These are phyloP conservation scores for Colletotrichum sp. DNA, from an alignment of 2,329 filamentous ascomycete species.

Conservation along the genomic window DNA sequence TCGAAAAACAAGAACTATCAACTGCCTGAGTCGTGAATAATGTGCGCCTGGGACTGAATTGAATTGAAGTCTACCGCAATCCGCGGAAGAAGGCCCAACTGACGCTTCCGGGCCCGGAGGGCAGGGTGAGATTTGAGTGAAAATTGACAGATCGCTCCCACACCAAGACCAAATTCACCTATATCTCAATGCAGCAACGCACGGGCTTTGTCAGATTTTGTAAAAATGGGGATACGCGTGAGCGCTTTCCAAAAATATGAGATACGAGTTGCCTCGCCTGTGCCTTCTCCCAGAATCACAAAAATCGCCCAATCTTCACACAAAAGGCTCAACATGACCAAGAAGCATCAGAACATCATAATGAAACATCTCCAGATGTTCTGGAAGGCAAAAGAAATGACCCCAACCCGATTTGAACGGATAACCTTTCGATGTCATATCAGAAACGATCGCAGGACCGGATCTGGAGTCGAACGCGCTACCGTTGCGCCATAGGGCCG, in stretches of 20 bases:
- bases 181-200: not conserved
- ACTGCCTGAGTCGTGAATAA: rapidly evolving
- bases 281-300: not conserved
- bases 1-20: rapidly evolving
- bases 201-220: not conserved
- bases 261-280: rapidly evolving
- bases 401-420: slow-evolving; percentile 20
- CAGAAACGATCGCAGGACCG: not conserved
- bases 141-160: not conserved
- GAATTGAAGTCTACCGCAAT: rapidly evolving
- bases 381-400: not conserved
- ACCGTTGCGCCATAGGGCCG: slow-evolving; percentile 20
- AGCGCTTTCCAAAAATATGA: not conserved
- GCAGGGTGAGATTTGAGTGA: not conserved
- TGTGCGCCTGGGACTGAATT: rapidly evolving
- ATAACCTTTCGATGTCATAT: slow-evolving; percentile 17
- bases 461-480: slow-evolving; percentile 20
- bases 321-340: not conserved
- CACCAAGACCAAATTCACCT: not conserved
- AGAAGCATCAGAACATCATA: not conserved
- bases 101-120: not conserved
- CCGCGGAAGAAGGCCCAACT: rapidly evolving
- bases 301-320: not conserved
- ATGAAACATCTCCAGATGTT: not conserved
- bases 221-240: rapidly evolving